Evolutionary conservation across 768 basidiomycete species (phyloP).

Genomic region (Sistotremastrum niveocremeum): DNA sequence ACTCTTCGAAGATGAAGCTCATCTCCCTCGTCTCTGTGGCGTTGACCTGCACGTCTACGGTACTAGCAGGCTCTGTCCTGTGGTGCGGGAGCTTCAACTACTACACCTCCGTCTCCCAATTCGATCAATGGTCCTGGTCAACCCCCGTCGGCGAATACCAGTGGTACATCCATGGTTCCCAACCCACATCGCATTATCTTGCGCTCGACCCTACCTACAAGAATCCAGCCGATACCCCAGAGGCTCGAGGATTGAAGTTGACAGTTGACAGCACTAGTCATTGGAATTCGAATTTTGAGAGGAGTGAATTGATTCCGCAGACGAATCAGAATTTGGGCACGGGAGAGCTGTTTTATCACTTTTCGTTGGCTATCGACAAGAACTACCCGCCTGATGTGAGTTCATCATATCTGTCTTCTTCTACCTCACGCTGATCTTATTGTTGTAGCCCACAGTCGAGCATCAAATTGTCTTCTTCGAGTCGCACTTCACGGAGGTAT

Average conservation of each 20-base stretch:
- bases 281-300: conserved; percentile 39
- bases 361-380: conserved; percentile 35
- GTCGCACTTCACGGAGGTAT: not conserved
- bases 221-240: conserved; percentile 12
- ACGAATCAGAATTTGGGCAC: conserved; percentile 41
- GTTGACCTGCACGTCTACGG: conserved; percentile 2
- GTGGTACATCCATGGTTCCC: conserved; percentile 14
- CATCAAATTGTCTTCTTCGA: conserved; percentile 13
- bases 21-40: conserved; percentile 4
- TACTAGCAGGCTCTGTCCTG: conserved; percentile 10
- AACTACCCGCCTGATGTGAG: conserved; percentile 33
- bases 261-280: conserved; percentile 30
- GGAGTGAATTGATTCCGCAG: conserved; percentile 25
- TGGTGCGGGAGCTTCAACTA: conserved; percentile 10
- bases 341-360: conserved; percentile 49
- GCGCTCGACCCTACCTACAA: conserved; percentile 7
- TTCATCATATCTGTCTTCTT: not conserved
- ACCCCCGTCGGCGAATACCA: conserved; percentile 10
- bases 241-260: conserved; percentile 11
- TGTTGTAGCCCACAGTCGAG: conserved; percentile 2
- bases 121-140: conserved; percentile 12
- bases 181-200: conserved; percentile 10
- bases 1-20: conserved; percentile 4
- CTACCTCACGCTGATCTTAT: not conserved
- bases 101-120: conserved; percentile 5